Percentiles rank a stretch among this genome's conserved stretches.
These are phyloP conservation scores for Verticillium longisporum DNA, from an alignment of 2,329 filamentous ascomycete species.

Conservation along the genomic window DNA sequence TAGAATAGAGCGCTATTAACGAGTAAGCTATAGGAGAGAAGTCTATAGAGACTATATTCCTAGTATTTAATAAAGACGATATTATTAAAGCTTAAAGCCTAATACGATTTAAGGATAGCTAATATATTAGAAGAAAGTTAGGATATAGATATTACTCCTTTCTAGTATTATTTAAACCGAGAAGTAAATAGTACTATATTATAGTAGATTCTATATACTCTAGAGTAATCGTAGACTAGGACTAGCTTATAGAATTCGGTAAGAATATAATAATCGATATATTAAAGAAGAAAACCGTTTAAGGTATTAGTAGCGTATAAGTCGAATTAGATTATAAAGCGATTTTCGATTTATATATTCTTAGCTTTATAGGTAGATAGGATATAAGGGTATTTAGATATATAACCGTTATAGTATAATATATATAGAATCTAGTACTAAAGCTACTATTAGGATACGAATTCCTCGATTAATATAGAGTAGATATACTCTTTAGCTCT, in stretches of 20 bases:
- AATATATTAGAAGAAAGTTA: background rate
- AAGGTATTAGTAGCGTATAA: background rate
- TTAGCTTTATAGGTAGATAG: too few relatives aligned
- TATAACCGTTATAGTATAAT: background rate
- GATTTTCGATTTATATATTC: too few relatives aligned
- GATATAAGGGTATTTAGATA: background rate
- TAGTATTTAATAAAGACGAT: background rate
- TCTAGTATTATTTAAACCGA: background rate
- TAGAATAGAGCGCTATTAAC: background rate
- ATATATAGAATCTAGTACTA: background rate
- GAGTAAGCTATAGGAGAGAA: background rate
- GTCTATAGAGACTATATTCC: background rate
- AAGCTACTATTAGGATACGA: background rate
- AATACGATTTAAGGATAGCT: background rate
- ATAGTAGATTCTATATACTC: background rate
- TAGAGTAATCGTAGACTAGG: background rate
- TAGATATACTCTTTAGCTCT: too few relatives aligned
- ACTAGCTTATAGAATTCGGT: background rate
- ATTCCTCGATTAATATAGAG: constrained; percentile 2
- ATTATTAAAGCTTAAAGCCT: background rate
- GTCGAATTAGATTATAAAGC: too few relatives aligned
- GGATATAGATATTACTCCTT: background rate
- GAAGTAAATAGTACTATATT: background rate
- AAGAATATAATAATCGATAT: background rate
- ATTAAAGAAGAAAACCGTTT: background rate